These are phyloP conservation scores for Biscogniauxia mediterranea DNA, from an alignment of 2,329 filamentous ascomycete species.

Conservation along the genomic window DNA sequence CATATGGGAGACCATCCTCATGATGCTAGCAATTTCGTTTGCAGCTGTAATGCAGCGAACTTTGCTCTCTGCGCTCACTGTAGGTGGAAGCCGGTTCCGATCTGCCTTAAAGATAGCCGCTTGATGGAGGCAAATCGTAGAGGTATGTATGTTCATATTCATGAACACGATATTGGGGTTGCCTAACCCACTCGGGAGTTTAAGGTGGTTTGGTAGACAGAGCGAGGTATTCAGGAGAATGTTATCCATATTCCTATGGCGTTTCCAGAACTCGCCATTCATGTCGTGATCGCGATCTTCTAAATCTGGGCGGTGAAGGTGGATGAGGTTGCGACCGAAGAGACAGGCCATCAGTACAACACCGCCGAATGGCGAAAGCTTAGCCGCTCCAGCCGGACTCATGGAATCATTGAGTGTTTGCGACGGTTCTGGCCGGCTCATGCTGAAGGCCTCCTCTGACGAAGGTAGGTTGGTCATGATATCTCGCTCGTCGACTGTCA, in stretches of 20 bases:
- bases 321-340: slow-evolving; percentile 86
- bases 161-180: slow-evolving; percentile 87
- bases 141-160: slow-evolving; percentile 97
- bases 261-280: slow-evolving; percentile 93
- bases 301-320: slow-evolving; percentile 81
- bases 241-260: slow-evolving; percentile 85
- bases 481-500: slow-evolving; percentile 89
- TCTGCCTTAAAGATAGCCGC: slow-evolving; percentile 97
- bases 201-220: slow-evolving; percentile 75
- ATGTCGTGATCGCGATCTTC: slow-evolving; percentile 84
- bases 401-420: slow-evolving; percentile 69
- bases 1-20: slow-evolving; percentile 90
- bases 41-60: slow-evolving; percentile 90
- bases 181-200: slow-evolving; percentile 71
- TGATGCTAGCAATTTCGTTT: slow-evolving; percentile 89
- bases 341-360: slow-evolving; percentile 84
- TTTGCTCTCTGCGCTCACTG: slow-evolving; percentile 85
- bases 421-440: slow-evolving; percentile 72
- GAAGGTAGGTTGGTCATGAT: slow-evolving; percentile 82
- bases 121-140: slow-evolving; percentile 95
- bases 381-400: slow-evolving; percentile 67
- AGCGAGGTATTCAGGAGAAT: slow-evolving; percentile 85
- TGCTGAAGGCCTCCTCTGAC: slow-evolving; percentile 80
- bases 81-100: slow-evolving; percentile 73
- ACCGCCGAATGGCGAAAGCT: slow-evolving; percentile 74